A percentile compares a stretch with the other conserved stretches of the same genome.
These are phyloP conservation scores for Pythium aristosporum DNA, from an alignment of 352 stramenopile genomes.

Conservation along the genomic window DNA sequence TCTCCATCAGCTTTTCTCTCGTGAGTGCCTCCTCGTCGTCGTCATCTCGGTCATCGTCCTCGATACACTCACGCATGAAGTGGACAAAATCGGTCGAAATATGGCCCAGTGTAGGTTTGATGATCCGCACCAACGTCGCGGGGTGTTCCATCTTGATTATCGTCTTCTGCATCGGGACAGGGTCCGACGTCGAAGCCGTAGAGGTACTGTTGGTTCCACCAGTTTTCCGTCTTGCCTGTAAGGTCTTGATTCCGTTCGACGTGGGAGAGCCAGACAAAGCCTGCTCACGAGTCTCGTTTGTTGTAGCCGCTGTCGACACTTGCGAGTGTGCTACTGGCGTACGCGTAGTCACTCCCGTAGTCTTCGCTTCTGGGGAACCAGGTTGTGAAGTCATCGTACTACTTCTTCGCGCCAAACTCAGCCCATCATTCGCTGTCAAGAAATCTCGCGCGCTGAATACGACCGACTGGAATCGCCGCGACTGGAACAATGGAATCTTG, in stretches of 20 bases:
- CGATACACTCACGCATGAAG: slow-evolving; percentile 25
- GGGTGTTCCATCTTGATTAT: slow-evolving; percentile 18
- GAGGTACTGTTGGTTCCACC: not conserved
- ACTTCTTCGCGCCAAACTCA: slow-evolving; percentile 41
- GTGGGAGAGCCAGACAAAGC: too few relatives aligned
- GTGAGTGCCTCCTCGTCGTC: slow-evolving; percentile 45
- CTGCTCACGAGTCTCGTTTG: not conserved
- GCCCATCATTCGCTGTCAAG: slow-evolving; percentile 33
- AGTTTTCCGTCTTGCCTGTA: slow-evolving; percentile 3
- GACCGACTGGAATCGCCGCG: slow-evolving; percentile 40
- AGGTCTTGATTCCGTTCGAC: not conserved
- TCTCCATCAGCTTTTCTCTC: slow-evolving; percentile 43
- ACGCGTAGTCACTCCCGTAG: not conserved
- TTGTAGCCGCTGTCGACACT: not conserved
- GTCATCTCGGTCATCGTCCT: slow-evolving; percentile 33
- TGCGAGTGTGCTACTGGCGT: not conserved
- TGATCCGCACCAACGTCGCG: not conserved
- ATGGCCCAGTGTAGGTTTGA: slow-evolving; percentile 20
- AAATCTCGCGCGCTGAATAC: slow-evolving; percentile 48
- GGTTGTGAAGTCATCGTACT: not conserved
- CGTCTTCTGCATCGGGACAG: not conserved
- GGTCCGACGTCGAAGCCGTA: not conserved
- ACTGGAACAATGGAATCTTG: slow-evolving; percentile 27
- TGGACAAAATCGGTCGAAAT: slow-evolving; percentile 17
- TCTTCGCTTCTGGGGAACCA: not conserved